Evolutionary conservation across 805 yeast genomes (phyloP).

Genomic region (Saccharomycodes ludwigii): DNA sequence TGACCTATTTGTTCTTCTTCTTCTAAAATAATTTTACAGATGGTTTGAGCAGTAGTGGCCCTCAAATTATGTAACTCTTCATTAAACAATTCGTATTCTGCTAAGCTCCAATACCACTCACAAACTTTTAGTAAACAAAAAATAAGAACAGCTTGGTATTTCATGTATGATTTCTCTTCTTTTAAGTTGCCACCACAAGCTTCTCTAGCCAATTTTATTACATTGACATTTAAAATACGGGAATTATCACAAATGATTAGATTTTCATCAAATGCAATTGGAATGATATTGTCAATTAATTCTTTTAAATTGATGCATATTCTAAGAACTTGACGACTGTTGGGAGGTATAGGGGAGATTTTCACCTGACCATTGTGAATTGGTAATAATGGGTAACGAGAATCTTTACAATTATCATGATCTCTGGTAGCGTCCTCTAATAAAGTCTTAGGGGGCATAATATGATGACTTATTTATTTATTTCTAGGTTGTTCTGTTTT

Average conservation of each 20-base stretch:
- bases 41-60: conserved; percentile 56
- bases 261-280: conserved; percentile 42
- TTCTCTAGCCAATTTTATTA: conserved; percentile 44
- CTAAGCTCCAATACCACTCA: conserved; percentile 60
- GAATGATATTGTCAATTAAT: conserved; percentile 60
- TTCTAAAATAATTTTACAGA: conserved; percentile 64
- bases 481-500: no score
- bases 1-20: conserved; percentile 36
- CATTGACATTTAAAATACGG: conserved; percentile 43
- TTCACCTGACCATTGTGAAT: no score
- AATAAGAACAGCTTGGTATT: conserved; percentile 55
- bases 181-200: conserved; percentile 75
- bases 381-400: no score
- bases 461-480: no score
- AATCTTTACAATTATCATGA: no score
- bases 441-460: no score
- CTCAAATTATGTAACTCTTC: conserved; percentile 49
- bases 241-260: conserved; percentile 45
- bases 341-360: conserved; percentile 33
- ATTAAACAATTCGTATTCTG: conserved; percentile 50
- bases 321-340: conserved; percentile 54
- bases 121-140: conserved; percentile 67
- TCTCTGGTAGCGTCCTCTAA: no score
- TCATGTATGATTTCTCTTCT: conserved; percentile 39
- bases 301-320: conserved; percentile 63